Conservation (phyloP, 345 rosid genomes). For the Lumnitzera racemosa region DNA sequence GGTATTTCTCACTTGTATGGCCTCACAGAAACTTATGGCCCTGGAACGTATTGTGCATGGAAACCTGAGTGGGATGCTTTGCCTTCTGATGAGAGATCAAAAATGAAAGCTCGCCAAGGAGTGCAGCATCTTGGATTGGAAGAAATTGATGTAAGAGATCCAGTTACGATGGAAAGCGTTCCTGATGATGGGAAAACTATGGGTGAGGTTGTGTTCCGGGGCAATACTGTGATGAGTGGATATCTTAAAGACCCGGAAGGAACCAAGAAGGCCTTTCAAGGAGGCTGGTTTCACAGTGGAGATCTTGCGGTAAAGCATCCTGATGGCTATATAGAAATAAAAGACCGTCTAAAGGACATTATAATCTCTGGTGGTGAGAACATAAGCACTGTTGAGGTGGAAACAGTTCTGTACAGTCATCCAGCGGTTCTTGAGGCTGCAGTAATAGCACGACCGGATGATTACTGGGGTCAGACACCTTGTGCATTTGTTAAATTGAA, state of each 20-base stretch:
- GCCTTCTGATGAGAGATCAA: constrained; percentile 30
- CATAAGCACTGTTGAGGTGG: constrained; percentile 62
- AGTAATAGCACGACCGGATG: constrained; percentile 67
- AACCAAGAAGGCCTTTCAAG: constrained; percentile 45
- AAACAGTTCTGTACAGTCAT: constrained; percentile 47
- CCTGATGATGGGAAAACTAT: constrained; percentile 50
- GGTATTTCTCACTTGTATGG: constrained; percentile 64
- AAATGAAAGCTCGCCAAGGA: constrained; percentile 70
- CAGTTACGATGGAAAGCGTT: constrained; percentile 41
- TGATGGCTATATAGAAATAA: constrained; percentile 63
- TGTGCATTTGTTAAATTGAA: constrained; percentile 76
- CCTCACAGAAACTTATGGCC: constrained; percentile 73
- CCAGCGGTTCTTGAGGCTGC: constrained; percentile 70
- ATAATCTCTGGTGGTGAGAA: constrained; percentile 81
- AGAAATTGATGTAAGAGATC: constrained; percentile 55
- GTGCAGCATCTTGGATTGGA: constrained; percentile 59
- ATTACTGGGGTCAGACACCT: constrained; percentile 82
- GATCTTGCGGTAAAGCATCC: constrained; percentile 73
- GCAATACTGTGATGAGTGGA: constrained; percentile 80
- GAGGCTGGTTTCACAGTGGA: constrained; percentile 75
- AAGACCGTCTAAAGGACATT: constrained; percentile 68
- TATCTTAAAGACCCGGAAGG: constrained; percentile 56
- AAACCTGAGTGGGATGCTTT: constrained; percentile 68
- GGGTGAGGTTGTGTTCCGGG: constrained; percentile 68
- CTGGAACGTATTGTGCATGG: constrained; percentile 56